Percentiles rank a stretch among this genome's conserved stretches.
Conservation (phyloP, 1,284 basidiomycete species). For the Rhodotorula sp. region DNA sequence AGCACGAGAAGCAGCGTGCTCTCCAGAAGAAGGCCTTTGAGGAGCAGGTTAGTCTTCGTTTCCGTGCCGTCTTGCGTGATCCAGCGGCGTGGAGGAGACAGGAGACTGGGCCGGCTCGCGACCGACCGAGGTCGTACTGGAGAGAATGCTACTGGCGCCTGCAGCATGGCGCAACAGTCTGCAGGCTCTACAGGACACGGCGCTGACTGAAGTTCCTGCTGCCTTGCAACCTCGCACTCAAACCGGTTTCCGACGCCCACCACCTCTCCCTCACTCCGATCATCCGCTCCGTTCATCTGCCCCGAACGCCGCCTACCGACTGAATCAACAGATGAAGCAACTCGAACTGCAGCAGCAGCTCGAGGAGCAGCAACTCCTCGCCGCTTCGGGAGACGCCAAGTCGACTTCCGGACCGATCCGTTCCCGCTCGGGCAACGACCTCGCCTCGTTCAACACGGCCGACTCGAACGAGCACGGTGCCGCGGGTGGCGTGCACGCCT, state of each 20-base stretch:
- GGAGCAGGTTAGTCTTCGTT: constrained; percentile 71
- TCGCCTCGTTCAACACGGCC: constrained; percentile 33
- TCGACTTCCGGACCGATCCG: constrained; percentile 44
- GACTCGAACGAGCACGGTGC: constrained; percentile 2
- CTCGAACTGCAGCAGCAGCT: constrained; percentile 41
- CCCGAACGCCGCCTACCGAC: neutral
- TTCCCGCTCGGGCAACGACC: constrained; percentile 42
- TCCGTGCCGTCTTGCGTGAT: too few relatives aligned
- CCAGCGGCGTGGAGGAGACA: too few relatives aligned
- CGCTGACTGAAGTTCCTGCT: neutral
- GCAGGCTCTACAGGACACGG: too few relatives aligned
- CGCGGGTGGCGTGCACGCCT: neutral
- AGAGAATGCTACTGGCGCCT: neutral
- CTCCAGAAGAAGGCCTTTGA: constrained; percentile 86
- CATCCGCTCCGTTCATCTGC: too few relatives aligned
- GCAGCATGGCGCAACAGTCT: too few relatives aligned
- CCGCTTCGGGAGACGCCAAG: constrained; percentile 44
- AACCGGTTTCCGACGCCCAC: neutral
- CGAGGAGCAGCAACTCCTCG: constrained; percentile 41
- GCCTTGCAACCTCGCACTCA: too few relatives aligned
- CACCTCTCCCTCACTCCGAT: neutral
- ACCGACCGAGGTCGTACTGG: neutral
- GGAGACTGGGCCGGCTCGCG: too few relatives aligned
- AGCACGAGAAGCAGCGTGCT: constrained; percentile 79
- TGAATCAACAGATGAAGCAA: constrained; percentile 35